Evolutionary conservation across 768 basidiomycete species (phyloP).

Genomic region (Collybiopsis luxurians): DNA sequence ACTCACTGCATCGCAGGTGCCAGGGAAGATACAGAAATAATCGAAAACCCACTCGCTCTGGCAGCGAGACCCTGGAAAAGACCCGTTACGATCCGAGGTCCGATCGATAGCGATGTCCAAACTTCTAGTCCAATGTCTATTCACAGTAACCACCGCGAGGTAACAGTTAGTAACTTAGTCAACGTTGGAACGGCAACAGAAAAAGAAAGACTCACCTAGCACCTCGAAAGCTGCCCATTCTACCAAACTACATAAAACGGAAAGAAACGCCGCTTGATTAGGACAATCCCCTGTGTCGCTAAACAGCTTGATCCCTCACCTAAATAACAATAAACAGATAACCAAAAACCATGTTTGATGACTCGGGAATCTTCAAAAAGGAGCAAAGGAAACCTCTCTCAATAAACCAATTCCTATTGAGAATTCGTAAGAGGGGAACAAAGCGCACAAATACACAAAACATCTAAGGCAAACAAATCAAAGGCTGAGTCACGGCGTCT

Average conservation of each 20-base stretch:
- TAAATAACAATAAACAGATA: conserved; percentile 51
- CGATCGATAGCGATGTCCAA: conserved; percentile 34
- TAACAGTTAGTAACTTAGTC: background rate
- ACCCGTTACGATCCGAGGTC: conserved; percentile 39
- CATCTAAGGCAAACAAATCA: conserved; percentile 42
- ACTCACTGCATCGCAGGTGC: conserved; percentile 72
- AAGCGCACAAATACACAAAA: conserved; percentile 56
- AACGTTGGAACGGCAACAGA: background rate
- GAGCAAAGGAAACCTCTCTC: no score
- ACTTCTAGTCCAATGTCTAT: conserved; percentile 40
- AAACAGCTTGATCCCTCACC: conserved; percentile 30
- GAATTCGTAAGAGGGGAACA: no score
- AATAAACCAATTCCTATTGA: background rate
- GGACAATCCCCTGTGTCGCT: background rate
- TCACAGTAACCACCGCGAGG: background rate
- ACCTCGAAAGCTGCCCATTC: conserved; percentile 76
- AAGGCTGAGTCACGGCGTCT: background rate
- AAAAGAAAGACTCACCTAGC: conserved; percentile 34
- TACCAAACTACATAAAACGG: conserved; percentile 38
- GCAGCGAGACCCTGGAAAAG: conserved; percentile 55
- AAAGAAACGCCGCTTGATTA: background rate
- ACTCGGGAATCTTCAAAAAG: conserved; percentile 68
- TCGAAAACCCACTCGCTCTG: conserved; percentile 51
- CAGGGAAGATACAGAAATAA: conserved; percentile 42
- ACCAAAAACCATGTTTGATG: conserved; percentile 77